Base-by-base conservation (phyloP, 1,284 basidiomycete species). In the Abortiporus biennis region DNA sequence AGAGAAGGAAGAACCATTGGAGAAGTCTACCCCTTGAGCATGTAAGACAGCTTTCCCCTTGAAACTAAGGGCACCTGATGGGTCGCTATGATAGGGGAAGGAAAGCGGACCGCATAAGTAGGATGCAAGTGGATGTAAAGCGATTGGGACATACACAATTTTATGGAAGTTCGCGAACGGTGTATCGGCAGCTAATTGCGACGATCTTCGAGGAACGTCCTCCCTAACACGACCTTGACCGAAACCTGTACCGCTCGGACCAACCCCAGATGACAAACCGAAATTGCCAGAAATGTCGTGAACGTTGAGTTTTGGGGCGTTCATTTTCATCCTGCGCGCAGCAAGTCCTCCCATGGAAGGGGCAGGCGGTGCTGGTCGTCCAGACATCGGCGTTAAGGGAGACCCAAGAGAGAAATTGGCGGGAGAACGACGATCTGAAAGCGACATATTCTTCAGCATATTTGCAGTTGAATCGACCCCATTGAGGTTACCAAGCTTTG, bases 111-210 rank as follows among this genome's bases (percentile, higher is more conserved):
- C 25, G 31, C 27, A 42, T 17, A 23, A 15, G 8, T 20, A 22
- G 13, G 36, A 33, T 25, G 36, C 40, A 27, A 20, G 41, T 42
- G 32, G 20, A 32, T 29, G 27, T 29, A 37, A 40, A 34, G 32
- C 19, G 22, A 17, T 38, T 38, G 40, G 39, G 9, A 75, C 88
- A 46, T 71, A 92, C 87, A 98, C 91, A 56, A 98, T 95, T 67
- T 87, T 92, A 52, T 83, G 80, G 62, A 97, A 97, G 63, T 93
- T 96, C 37, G 85, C 75, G 65, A 99, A 99, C 15, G 91, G 89
- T 19, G 87, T 87, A 45, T 72, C 76, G 52, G 78, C 72, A 45
- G 67, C 65, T 39, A 58, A 51, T 25, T 69, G 64, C 22, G 68
- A 65, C 15, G 69, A 65, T 15, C 68, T 62, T 54, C 72, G 68